Evolutionary conservation across 1,284 basidiomycete genomes (phyloP), one percentile per base, ranked within the genome.

Genomic region (Ganoderma sinense): DNA sequence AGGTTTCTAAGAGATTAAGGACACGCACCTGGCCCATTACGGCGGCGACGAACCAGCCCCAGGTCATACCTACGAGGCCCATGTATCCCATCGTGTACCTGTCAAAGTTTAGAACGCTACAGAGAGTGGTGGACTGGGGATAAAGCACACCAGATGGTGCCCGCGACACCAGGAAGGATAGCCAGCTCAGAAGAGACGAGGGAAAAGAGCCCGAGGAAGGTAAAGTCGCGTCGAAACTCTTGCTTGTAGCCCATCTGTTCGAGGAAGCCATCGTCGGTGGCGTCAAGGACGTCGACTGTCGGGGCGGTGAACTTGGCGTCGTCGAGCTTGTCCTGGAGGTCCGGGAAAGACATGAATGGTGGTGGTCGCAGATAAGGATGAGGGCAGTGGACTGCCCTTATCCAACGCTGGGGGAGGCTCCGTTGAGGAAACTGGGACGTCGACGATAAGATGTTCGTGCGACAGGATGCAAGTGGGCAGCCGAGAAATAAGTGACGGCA

Each of bases 51-150:
- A 62, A 33, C 41, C 23, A 51, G 23, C 92, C 92, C 92, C 94
- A 96, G 2, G 95, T 90, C 91, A 96, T 93, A 6, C 90, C 88
- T 0, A 89, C 85, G 1, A 91, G 88, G 1, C 93, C 94, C 3
- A 94, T 94, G 79, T 94, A 92, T 0, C 91, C 90, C 36, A 95
- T 81, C 0, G 92, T 87, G 79, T 91, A 94, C 69, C 82, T 5
- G 94, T 80, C 3, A 90, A 14, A 91, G 90, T 6, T 73, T 74
- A 39, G 16, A 14, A n/a, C 7, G 23, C 48, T 8, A 31, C 2
- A 0, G 4, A 59, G 20, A 51, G 18, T 33, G 48, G 4, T 4
- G 3, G 26, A 53, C 13, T 6, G 41, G 23, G 43, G 26, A 14
- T 4, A 13, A 29, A n/a, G n/a, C 39, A 53, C 31, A 62, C 33